A percentile compares a stretch with the other conserved stretches of the same genome.
These are phyloP conservation scores for Cryptococcus sp. DNA, from an alignment of 1,284 basidiomycete species.

Conservation along the genomic window DNA sequence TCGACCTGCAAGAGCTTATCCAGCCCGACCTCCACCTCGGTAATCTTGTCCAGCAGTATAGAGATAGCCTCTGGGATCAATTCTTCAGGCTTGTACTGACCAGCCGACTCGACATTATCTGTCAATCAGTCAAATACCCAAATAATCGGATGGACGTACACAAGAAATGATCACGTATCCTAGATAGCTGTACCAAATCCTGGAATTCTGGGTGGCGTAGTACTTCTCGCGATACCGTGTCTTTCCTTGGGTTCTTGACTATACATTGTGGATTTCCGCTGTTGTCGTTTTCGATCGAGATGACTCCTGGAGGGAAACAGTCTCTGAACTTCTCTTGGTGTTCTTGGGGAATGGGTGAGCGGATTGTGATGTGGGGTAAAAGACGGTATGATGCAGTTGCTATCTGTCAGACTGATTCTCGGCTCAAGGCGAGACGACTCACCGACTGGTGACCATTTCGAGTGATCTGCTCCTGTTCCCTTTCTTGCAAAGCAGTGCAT, in stretches of 20 bases:
- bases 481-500: slow-evolving; percentile 77
- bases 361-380: slow-evolving; percentile 77
- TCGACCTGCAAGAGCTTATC: slow-evolving; percentile 35
- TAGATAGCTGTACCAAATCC: slow-evolving; percentile 73
- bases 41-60: slow-evolving; percentile 79
- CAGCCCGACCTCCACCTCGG: slow-evolving; percentile 42
- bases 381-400: slow-evolving; percentile 94
- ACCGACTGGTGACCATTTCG: slow-evolving; percentile 97
- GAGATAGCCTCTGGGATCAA: slow-evolving; percentile 77
- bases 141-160: slow-evolving; percentile 54
- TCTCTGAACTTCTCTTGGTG: slow-evolving; percentile 67
- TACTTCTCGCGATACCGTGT: slow-evolving; percentile 90
- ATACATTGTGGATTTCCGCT: slow-evolving; percentile 50
- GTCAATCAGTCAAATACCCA: neutral
- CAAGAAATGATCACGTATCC: slow-evolving; percentile 90
- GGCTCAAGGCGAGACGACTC: slow-evolving; percentile 36
- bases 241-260: slow-evolving; percentile 64
- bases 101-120: slow-evolving; percentile 89
- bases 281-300: slow-evolving; percentile 60
- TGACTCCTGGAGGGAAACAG: slow-evolving; percentile 88
- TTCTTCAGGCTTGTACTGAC: slow-evolving; percentile 77
- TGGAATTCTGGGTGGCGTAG: slow-evolving; percentile 88
- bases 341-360: slow-evolving; percentile 63
- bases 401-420: slow-evolving; percentile 33
- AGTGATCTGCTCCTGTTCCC: slow-evolving; percentile 92